Evolutionary conservation across 2,329 filamentous ascomycete genomes (phyloP).

Genomic region (Beauveria sp.): DNA sequence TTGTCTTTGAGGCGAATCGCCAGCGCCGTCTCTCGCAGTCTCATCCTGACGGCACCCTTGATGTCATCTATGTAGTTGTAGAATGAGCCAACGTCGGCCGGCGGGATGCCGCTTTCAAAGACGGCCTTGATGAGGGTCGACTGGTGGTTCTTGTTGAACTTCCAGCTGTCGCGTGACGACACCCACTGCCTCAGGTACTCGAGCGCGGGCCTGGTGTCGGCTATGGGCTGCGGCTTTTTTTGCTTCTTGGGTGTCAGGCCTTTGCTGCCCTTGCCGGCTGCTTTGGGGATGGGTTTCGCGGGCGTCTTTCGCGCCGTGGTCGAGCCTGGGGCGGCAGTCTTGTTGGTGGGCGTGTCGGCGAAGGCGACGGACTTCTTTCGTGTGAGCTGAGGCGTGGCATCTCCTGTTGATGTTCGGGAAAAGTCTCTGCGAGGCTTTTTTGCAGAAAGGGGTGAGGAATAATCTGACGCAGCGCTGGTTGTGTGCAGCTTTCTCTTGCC

Average conservation of each 20-base stretch:
- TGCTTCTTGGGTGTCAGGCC: conserved; percentile 25
- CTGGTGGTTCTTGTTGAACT: conserved; percentile 94
- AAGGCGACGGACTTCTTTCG: conserved; percentile 43
- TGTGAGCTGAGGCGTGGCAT: conserved; percentile 22
- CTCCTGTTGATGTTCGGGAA: not conserved
- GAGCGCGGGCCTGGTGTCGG: conserved; percentile 56
- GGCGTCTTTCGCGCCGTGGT: conserved; percentile 20
- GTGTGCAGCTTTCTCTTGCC: conserved; percentile 12
- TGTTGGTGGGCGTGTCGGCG: conserved; percentile 22
- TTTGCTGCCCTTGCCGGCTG: conserved; percentile 11
- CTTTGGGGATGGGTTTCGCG: conserved; percentile 29
- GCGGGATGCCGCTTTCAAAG: conserved; percentile 65
- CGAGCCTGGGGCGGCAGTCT: conserved; percentile 17
- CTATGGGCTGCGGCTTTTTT: conserved; percentile 27
- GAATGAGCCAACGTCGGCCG: conserved; percentile 60
- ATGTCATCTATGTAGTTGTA: conserved; percentile 73
- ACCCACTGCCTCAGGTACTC: conserved; percentile 73
- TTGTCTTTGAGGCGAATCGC: conserved; percentile 52
- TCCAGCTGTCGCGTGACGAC: conserved; percentile 66
- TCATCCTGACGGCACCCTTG: conserved; percentile 64
- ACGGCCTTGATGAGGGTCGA: conserved; percentile 76
- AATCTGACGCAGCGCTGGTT: conserved; percentile 7
- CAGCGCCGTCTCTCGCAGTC: conserved; percentile 59
- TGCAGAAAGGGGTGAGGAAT: conserved; percentile 6
- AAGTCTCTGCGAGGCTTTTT: conserved; percentile 12